Conservation (phyloP, 768 basidiomycete species). For the Strobilomyces dryophilus region DNA sequence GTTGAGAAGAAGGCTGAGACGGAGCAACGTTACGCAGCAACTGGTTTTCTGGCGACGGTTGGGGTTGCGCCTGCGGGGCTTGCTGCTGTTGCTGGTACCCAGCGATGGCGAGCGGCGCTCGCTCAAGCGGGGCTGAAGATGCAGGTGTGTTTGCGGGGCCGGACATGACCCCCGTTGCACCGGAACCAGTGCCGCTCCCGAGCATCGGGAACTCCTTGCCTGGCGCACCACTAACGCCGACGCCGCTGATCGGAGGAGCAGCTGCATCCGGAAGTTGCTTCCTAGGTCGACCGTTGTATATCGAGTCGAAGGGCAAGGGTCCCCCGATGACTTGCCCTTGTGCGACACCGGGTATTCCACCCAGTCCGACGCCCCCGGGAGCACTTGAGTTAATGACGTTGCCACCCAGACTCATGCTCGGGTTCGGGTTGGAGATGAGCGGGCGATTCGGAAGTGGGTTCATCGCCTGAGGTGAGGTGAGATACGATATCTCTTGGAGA, state of each 20-base stretch:
- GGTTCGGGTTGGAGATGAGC: slow-evolving; percentile 49
- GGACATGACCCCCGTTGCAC: slow-evolving; percentile 42
- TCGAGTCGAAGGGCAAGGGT: slow-evolving; percentile 59
- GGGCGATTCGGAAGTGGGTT: slow-evolving; percentile 93
- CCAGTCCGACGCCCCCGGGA: slow-evolving; percentile 12
- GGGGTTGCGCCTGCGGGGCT: slow-evolving; percentile 24
- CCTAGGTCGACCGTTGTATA: slow-evolving; percentile 77
- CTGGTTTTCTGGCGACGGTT: slow-evolving; percentile 31
- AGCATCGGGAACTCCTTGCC: slow-evolving; percentile 63
- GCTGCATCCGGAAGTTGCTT: slow-evolving; percentile 71
- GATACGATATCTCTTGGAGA: slow-evolving; percentile 95
- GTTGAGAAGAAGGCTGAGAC: slow-evolving; percentile 34
- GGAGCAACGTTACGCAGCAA: slow-evolving; percentile 14
- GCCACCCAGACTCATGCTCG: slow-evolving; percentile 18
- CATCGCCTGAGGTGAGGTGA: slow-evolving; percentile 95
- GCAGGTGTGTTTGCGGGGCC: slow-evolving; percentile 49
- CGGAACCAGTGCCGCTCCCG: slow-evolving; percentile 39
- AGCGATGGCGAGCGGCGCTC: slow-evolving; percentile 33
- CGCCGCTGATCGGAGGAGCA: slow-evolving; percentile 38
- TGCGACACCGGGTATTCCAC: slow-evolving; percentile 8
- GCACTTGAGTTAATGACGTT: slow-evolving; percentile 18
- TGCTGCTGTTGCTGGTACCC: slow-evolving; percentile 39
- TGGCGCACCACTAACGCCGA: slow-evolving; percentile 25
- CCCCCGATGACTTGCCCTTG: slow-evolving; percentile 26
- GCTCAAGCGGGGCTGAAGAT: slow-evolving; percentile 49